Conservation (phyloP, 192 early-diverging fungal genomes). For the Oehlia diaphana region DNA sequence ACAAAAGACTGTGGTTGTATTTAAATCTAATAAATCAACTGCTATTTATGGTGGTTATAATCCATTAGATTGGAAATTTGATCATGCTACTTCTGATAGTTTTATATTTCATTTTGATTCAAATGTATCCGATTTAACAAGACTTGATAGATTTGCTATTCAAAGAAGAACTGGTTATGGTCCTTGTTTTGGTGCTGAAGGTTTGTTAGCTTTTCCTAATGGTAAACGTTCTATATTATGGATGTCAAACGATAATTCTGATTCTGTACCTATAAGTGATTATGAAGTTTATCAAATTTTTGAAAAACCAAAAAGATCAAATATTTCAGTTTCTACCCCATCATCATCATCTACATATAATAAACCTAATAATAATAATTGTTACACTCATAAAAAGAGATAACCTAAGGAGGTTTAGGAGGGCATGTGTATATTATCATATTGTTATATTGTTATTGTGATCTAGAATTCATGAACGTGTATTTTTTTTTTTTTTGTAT, state of each 20-base stretch:
- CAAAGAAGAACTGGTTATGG: background rate
- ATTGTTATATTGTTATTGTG: too few species aligned
- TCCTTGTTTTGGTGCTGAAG: conserved; percentile 9
- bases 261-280: background rate
- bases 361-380: background rate
- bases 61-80: conserved; percentile 25
- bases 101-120: conserved; percentile 17
- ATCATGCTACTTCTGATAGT: conserved; percentile 12
- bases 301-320: conserved; percentile 1
- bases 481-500: too few species aligned
- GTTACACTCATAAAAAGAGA: background rate
- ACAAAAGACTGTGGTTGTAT: conserved; percentile 6
- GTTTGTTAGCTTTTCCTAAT: conserved; percentile 8
- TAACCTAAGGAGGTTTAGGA: background rate
- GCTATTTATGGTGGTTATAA: conserved; percentile 18
- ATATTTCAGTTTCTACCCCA: background rate
- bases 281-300: conserved; percentile 20
- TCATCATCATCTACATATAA: background rate
- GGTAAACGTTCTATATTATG: conserved; percentile 7
- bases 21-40: background rate
- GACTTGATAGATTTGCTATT: conserved; percentile 14
- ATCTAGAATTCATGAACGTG: too few species aligned
- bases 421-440: too few species aligned
- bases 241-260: conserved; percentile 11
- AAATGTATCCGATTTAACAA: background rate